Evolutionary conservation across 257 asterid species (phyloP), one percentile per base, ranked within the genome.

Genomic region (Nicotiana paniculata): DNA sequence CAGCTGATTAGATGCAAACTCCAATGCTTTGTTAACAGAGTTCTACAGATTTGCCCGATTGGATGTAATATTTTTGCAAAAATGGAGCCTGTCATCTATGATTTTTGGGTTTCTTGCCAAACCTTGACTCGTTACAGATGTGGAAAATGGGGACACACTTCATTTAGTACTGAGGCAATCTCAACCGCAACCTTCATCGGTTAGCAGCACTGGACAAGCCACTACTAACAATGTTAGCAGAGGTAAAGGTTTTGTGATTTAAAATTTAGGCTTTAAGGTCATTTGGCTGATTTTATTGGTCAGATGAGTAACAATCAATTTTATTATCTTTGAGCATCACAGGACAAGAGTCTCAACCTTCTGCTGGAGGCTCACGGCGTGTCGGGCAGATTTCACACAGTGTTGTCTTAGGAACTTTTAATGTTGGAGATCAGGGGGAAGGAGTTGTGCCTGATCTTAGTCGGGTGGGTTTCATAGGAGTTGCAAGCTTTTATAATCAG

Each of bases 121-220:
- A 51, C 84, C 97, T 89, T 96, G 85, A 94, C 91, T 64, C 64
- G 66, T 82, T 61, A 81, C 69, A 96, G 97, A 92, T 77, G 91
- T 96, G 83, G 98, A 96, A 86, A 90, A 89, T 86, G 98, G 93
- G 76, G 93, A 92, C 87, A 96, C 98, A n/a, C 86, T 96, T 77
- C 99, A 96, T 86, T 88, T 96, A 83, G 98, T 96, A 54, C 97
- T 87, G 86, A 90, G 98, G 86, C 99, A 91, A 83, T 68, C 89
- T 69, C 90, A 83, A 82, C 43, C 81, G 35, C 97, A 92, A 80
- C 89, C 95, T 21, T 81, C 96, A 66, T 70, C 93, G 33, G 89
- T 88, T 57, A 46, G 90, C 77, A 86, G 77, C 84, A 82, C 81
- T 77, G 97, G 90, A 74, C 92, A 85, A 79, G 61, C 93, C 81